Conservation (phyloP, 2,329 filamentous ascomycete species). For the Ceratocystis destructans region DNA sequence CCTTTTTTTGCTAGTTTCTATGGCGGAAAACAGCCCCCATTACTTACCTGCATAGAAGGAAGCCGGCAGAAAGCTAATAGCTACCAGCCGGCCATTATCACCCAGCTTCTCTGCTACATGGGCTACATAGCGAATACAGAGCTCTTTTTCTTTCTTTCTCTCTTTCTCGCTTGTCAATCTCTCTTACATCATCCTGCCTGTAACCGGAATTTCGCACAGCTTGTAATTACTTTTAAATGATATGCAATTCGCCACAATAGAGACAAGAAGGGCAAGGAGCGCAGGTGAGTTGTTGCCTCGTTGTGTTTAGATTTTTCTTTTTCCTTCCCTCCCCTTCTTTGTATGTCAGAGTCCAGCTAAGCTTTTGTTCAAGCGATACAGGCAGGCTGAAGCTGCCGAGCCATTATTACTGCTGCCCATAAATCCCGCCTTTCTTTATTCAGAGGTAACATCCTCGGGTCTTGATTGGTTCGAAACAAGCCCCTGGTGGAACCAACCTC, state of each 20-base stretch:
- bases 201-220: neutral
- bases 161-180: neutral
- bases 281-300: neutral
- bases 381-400: neutral
- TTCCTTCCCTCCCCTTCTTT: neutral
- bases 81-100: too few relatives aligned
- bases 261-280: neutral
- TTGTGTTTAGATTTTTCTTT: neutral
- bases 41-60: too few relatives aligned
- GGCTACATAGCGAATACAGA: neutral
- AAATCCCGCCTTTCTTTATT: neutral
- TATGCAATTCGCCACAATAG: neutral
- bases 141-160: neutral
- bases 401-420: neutral
- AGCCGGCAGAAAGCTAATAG: too few relatives aligned
- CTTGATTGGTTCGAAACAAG: slow-evolving; percentile 8
- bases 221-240: neutral
- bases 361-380: neutral
- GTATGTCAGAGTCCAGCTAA: neutral
- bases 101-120: too few relatives aligned
- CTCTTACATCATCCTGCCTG: neutral
- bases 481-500: slow-evolving; percentile 1
- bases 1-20: neutral
- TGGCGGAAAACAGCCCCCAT: neutral
- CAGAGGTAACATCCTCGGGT: neutral